Base-by-base conservation (phyloP, 805 yeast genomes). In the Huiozyma naganishii region DNA sequence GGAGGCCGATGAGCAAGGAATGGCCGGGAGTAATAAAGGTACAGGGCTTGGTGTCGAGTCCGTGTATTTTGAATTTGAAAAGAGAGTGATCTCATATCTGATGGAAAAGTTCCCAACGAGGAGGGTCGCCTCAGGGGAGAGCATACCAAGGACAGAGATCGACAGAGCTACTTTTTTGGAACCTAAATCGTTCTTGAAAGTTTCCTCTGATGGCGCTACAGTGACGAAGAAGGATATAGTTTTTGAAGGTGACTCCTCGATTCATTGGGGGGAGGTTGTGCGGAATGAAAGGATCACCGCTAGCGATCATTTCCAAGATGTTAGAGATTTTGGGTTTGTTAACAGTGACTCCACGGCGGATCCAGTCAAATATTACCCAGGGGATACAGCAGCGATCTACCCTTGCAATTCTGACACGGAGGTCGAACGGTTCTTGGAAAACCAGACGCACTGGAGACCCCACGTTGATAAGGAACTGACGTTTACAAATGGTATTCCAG, bases 1-100 rank as follows among this genome's bases (percentile, higher is more conserved):
- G 32, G 98, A 92, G 53, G 86, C 92, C 23, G 97, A 92, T 63
- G 97, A 92, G 50, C 78, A 75, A 62, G 74, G 84, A 7, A 67
- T 84, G 1, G 86, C 82, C 42, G 90, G 92, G 0, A 59, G 64
- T 46, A 63, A 62, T 40, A 57, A 52, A 12, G 55, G 51, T 11
- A 54, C 60, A 6, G 66, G 66, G 10, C 42, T 55, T 8, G 74
- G 80, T 7, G 61, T 74, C 9, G 97, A 90, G 52, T 80, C 80
- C 0, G 83, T 72, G 50, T 89, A 78, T 61, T 70, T 76, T 23
- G 88, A 80, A 51, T 90, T 92, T 88, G 82, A 81, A 49, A 59
- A 63, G 6, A 58, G 65, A 9, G 57, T 83, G 9, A 37, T 80
- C 1, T 59, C 58, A 27, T 62, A 55, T 23, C 46, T 74, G 41